These are phyloP conservation scores for Botrytis squamosa DNA, from an alignment of 2,329 filamentous ascomycete species.

Conservation along the genomic window DNA sequence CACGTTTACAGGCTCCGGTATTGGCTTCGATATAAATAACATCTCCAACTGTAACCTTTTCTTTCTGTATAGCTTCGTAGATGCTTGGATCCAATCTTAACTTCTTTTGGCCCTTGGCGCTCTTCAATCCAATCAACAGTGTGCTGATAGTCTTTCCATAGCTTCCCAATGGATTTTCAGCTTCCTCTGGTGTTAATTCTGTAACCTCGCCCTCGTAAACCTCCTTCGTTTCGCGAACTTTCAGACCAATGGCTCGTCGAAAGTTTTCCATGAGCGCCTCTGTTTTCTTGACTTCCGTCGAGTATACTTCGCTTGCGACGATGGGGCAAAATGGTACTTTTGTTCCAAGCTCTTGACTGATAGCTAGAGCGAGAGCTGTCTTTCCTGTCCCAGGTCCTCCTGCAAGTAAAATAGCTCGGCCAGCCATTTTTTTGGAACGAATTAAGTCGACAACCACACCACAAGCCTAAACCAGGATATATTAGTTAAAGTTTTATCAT, in stretches of 20 bases:
- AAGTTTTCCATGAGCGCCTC: slow-evolving; percentile 99
- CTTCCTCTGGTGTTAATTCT: slow-evolving; percentile 95
- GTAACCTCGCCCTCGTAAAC: slow-evolving; percentile 99
- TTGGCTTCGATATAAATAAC: slow-evolving; percentile 99
- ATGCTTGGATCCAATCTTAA: slow-evolving; percentile 94
- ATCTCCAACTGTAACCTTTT: slow-evolving; percentile 91
- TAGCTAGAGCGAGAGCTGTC: slow-evolving; percentile 90
- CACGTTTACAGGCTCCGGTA: slow-evolving; percentile 95
- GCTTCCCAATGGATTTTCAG: slow-evolving; percentile 93
- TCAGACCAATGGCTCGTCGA: slow-evolving; percentile 89
- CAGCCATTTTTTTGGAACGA: slow-evolving; percentile 95
- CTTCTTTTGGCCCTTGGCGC: slow-evolving; percentile 96
- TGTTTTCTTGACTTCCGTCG: slow-evolving; percentile 98
- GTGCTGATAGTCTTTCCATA: slow-evolving; percentile 98
- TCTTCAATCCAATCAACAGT: slow-evolving; percentile 90
- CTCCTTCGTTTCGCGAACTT: slow-evolving; percentile 98
- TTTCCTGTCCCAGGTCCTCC: slow-evolving; percentile 96
- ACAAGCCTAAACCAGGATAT: slow-evolving; percentile 75
- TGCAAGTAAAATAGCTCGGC: slow-evolving; percentile 86
- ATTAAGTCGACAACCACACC: slow-evolving; percentile 96
- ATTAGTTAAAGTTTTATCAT: slow-evolving; percentile 78
- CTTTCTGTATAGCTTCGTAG: slow-evolving; percentile 98
- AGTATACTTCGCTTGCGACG: slow-evolving; percentile 97
- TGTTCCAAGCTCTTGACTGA: slow-evolving; percentile 94
- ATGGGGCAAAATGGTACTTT: slow-evolving; percentile 99